Evolutionary conservation across 495 filamentous ascomycete genomes (phyloP).

Genomic region (Chaetomium tenue): DNA sequence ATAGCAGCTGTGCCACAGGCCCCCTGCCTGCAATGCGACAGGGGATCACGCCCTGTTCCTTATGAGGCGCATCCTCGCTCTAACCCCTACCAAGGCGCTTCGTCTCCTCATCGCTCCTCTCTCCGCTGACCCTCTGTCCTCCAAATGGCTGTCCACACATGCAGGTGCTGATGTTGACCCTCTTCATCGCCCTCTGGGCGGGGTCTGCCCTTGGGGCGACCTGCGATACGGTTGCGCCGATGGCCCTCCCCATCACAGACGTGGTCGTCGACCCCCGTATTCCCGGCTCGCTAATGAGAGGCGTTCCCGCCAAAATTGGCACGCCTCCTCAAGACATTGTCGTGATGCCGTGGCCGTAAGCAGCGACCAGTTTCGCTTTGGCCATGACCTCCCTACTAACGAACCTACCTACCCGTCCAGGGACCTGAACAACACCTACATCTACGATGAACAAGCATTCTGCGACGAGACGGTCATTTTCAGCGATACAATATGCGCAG

Average conservation of each 20-base stretch:
- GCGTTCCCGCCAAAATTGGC: constrained; percentile 24
- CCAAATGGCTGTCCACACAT: too few relatives aligned
- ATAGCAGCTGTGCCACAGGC: too few relatives aligned
- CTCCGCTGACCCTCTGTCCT: too few relatives aligned
- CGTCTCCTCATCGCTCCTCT: too few relatives aligned
- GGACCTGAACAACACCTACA: constrained; percentile 31
- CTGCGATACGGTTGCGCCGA: background rate
- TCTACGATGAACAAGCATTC: constrained; percentile 28
- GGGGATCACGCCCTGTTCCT: too few relatives aligned
- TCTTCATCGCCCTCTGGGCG: background rate
- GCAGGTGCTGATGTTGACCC: too few relatives aligned
- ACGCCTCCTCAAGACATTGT: constrained; percentile 29
- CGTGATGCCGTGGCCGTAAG: constrained; percentile 25
- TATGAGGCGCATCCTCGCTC: too few relatives aligned
- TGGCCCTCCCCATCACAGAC: constrained; percentile 27
- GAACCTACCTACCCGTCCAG: background rate
- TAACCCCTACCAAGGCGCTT: too few relatives aligned
- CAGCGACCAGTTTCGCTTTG: background rate
- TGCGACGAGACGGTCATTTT: constrained; percentile 20
- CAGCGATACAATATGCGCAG: constrained; percentile 24
- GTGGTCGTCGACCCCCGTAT: constrained; percentile 20
- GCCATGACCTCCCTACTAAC: too few relatives aligned
- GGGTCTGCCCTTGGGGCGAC: background rate
- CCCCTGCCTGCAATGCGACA: too few relatives aligned
- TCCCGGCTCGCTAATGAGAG: constrained; percentile 28